Evolutionary conservation across 129 eudicot species (phyloP).

Genomic region (Saussurea involucrata): DNA sequence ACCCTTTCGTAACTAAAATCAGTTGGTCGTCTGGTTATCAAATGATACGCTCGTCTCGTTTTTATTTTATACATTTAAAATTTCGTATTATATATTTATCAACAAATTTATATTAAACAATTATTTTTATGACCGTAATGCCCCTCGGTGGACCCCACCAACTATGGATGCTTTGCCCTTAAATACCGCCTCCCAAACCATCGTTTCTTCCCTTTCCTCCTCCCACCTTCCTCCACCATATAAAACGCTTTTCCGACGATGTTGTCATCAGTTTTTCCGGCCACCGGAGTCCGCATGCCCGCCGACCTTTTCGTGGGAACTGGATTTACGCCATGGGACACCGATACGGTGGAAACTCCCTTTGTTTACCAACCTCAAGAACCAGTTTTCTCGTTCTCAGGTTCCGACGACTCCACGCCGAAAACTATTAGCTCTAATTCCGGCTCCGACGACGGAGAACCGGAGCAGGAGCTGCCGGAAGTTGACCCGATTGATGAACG

Average conservation of each 20-base stretch:
- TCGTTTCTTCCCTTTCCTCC: constrained; percentile 86
- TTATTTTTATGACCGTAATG: constrained; percentile 17
- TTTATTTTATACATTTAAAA: not conserved
- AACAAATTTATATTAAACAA: not conserved
- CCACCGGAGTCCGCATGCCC: constrained; percentile 14
- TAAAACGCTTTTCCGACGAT: constrained; percentile 48
- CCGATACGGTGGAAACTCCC: constrained; percentile 24
- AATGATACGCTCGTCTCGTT: not conserved
- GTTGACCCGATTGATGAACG: constrained; percentile 44
- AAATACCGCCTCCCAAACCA: constrained; percentile 57
- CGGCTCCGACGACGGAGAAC: constrained; percentile 40
- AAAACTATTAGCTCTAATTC: constrained; percentile 25
- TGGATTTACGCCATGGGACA: constrained; percentile 61
- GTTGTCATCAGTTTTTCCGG: constrained; percentile 56
- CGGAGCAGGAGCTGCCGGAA: not conserved
- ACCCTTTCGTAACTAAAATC: constrained; percentile 21
- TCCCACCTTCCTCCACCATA: constrained; percentile 34
- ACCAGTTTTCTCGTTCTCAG: constrained; percentile 48
- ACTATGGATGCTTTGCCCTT: constrained; percentile 24
- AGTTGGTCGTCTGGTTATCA: constrained; percentile 8
- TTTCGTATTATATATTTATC: not conserved
- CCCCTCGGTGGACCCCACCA: constrained; percentile 36
- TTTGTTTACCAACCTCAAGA: constrained; percentile 40
- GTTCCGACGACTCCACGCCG: constrained; percentile 40
- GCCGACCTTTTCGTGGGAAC: constrained; percentile 39